A percentile compares a stretch with the other conserved stretches of the same genome.
phyloP scores from a whole-genome alignment of 78 protist genomes.

The Blattamonas nauphoetae region DNA sequence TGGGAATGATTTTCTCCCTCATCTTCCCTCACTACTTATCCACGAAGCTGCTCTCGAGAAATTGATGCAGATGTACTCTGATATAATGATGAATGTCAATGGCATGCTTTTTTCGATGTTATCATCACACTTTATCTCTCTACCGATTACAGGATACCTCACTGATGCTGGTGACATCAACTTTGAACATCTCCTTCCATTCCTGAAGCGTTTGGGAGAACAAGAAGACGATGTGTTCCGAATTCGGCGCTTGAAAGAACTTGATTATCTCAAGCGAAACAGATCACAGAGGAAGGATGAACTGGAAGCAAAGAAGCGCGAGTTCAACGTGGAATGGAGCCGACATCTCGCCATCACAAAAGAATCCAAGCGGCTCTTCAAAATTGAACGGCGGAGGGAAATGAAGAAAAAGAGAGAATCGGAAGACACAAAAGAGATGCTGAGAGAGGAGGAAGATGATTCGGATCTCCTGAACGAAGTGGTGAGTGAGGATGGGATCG shows the following conservation, averaged over 20 bases:
- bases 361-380: too few species aligned
- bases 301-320: background rate
- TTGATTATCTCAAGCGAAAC: background rate
- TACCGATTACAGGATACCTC: conserved; percentile 57
- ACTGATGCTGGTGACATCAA: conserved; percentile 56
- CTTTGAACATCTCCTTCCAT: conserved; percentile 10
- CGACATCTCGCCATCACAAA: too few species aligned
- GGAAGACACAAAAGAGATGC: too few species aligned
- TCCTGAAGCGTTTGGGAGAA: background rate
- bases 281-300: background rate
- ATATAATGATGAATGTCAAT: background rate
- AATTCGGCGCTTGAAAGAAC: background rate
- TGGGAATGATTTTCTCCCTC: conserved; percentile 44
- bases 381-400: too few species aligned
- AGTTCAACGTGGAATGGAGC: too few species aligned
- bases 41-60: conserved; percentile 14
- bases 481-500: background rate
- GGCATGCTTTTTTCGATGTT: conserved; percentile 56
- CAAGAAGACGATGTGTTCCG: conserved; percentile 6
- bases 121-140: conserved; percentile 82
- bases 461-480: background rate
- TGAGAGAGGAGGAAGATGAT: conserved; percentile 3
- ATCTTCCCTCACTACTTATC: conserved; percentile 24
- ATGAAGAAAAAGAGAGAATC: too few species aligned
- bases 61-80: background rate